These are phyloP conservation scores for Nannizziopsis barbatae DNA, from an alignment of 2,329 filamentous ascomycete genomes.

Conservation along the genomic window DNA sequence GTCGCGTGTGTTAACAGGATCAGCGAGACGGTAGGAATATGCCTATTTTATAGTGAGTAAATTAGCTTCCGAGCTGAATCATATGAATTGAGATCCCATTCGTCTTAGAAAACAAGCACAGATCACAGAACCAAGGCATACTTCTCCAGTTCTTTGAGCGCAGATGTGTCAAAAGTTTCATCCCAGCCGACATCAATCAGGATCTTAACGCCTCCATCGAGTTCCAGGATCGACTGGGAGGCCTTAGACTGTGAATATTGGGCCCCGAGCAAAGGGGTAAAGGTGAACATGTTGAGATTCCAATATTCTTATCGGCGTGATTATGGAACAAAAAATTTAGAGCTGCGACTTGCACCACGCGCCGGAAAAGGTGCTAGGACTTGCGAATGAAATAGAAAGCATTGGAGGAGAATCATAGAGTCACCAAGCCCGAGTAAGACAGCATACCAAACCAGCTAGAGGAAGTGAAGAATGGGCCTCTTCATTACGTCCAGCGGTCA, in stretches of 20 bases:
- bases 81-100: too few species aligned
- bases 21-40: constrained; percentile 81
- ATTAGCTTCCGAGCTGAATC: neutral
- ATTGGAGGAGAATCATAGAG: neutral
- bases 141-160: constrained; percentile 83
- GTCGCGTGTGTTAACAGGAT: constrained; percentile 93
- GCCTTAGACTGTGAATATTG: constrained; percentile 68
- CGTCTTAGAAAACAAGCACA: neutral
- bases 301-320: neutral
- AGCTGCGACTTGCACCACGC: too few species aligned
- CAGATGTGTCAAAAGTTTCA: constrained; percentile 70
- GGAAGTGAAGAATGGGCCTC: too few species aligned
- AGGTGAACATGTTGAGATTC: constrained; percentile 67
- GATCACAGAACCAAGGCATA: constrained; percentile 35
- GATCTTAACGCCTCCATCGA: constrained; percentile 93
- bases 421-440: too few species aligned
- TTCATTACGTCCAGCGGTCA: too few species aligned
- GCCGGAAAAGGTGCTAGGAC: too few species aligned
- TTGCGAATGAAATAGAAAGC: neutral
- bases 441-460: too few species aligned
- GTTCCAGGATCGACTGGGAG: constrained; percentile 89
- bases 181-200: constrained; percentile 95
- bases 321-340: too few species aligned
- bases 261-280: constrained; percentile 82
- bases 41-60: constrained; percentile 40